A percentile compares a stretch with the other conserved stretches of the same genome.
Evolutionary conservation across 768 basidiomycete species (phyloP).

Genomic region (Calvatia gigantea): DNA sequence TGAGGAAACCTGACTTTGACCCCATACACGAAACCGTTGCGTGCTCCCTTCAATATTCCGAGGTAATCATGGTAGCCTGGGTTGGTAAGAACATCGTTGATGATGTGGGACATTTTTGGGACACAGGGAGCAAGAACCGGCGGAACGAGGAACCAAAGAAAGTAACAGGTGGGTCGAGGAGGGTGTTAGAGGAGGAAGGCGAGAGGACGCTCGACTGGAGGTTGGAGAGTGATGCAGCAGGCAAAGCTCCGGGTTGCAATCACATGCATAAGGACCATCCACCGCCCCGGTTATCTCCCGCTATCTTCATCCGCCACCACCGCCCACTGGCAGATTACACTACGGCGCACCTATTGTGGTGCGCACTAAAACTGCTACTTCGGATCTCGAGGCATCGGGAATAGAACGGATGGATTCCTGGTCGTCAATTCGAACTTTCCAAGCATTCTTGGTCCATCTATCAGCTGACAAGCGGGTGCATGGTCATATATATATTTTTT

Average conservation of each 20-base stretch:
- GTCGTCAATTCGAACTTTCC: background rate
- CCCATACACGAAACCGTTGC: conserved; percentile 88
- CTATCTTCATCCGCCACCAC: background rate
- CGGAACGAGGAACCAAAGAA: conserved; percentile 6
- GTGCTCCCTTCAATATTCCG: conserved; percentile 90
- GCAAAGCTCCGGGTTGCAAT: conserved; percentile 8
- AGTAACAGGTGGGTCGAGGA: background rate
- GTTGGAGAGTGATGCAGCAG: background rate
- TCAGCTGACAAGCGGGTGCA: background rate
- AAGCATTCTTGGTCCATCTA: background rate
- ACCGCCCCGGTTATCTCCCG: background rate
- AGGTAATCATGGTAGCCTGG: conserved; percentile 88
- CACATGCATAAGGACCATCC: conserved; percentile 16
- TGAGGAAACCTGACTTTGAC: conserved; percentile 93
- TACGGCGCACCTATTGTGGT: too few relatives aligned
- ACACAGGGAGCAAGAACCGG: conserved; percentile 4
- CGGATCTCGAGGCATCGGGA: background rate
- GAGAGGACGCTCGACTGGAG: conserved; percentile 14
- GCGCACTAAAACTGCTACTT: background rate
- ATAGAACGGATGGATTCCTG: background rate
- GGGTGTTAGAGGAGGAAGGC: conserved; percentile 5
- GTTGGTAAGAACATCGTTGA: conserved; percentile 51
- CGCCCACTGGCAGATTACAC: background rate
- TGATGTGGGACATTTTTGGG: conserved; percentile 14
- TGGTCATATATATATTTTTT: conserved; percentile 1